phyloP scores from a whole-genome alignment of 176 grass and related monocot species.

The Aegilops longissima region DNA sequence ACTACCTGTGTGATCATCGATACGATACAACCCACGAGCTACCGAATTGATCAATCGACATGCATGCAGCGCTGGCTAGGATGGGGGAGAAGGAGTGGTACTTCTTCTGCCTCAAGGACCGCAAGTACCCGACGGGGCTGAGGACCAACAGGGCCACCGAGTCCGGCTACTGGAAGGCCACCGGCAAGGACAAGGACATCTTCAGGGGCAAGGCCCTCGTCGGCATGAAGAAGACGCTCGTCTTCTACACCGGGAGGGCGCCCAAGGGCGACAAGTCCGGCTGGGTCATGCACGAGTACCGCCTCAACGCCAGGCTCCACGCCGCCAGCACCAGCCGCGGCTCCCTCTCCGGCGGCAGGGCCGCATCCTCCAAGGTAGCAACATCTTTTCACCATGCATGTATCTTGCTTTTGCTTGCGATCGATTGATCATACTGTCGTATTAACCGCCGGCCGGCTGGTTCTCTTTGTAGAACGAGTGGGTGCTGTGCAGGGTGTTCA shows the following conservation, averaged over 20 bases:
- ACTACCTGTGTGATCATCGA: neutral
- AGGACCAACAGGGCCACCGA: constrained; percentile 77
- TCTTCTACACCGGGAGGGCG: constrained; percentile 83
- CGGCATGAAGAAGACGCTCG: constrained; percentile 97
- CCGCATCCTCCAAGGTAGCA: constrained; percentile 33
- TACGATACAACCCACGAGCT: neutral
- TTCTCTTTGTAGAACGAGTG: constrained; percentile 58
- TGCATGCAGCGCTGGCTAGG: constrained; percentile 47
- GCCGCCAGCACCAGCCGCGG: constrained; percentile 22
- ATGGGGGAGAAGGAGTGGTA: constrained; percentile 95
- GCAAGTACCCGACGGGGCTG: constrained; percentile 81
- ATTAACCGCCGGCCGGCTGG: neutral
- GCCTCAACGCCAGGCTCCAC: constrained; percentile 49
- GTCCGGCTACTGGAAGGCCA: constrained; percentile 87
- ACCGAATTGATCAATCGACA: neutral
- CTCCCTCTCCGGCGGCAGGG: constrained; percentile 6
- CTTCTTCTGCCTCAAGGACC: constrained; percentile 80
- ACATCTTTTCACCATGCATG: neutral
- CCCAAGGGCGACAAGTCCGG: constrained; percentile 78
- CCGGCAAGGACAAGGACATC: constrained; percentile 74
- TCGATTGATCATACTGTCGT: neutral
- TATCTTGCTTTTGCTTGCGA: neutral
- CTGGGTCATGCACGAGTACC: constrained; percentile 93
- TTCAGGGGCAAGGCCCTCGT: constrained; percentile 56
- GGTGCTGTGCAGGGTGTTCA: constrained; percentile 85